Evolutionary conservation across 495 filamentous ascomycete genomes (phyloP).

Genomic region (Saxispiralis lemnorum): DNA sequence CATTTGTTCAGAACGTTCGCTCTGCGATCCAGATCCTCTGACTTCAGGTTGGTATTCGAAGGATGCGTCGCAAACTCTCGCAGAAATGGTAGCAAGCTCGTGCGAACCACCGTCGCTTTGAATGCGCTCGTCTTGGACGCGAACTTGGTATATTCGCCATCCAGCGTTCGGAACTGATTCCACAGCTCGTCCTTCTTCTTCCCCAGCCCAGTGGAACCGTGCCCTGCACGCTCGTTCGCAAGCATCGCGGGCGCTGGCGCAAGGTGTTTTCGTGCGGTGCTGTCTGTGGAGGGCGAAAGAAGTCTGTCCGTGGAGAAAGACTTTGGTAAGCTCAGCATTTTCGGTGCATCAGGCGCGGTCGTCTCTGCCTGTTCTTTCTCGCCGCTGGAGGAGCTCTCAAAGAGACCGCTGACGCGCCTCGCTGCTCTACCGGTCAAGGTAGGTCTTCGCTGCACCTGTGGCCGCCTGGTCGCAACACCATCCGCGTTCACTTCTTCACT

Average conservation of each 20-base stretch:
- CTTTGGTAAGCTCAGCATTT: slow-evolving; percentile 34
- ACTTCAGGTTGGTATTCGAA: slow-evolving; percentile 45
- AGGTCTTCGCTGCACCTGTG: neutral
- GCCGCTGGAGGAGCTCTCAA: neutral
- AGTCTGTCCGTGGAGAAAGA: slow-evolving; percentile 44
- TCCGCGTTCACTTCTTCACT: slow-evolving; percentile 4
- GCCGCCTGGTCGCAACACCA: neutral
- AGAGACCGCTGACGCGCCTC: neutral
- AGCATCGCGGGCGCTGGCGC: slow-evolving; percentile 36
- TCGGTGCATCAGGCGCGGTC: neutral
- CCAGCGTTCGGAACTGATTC: slow-evolving; percentile 63
- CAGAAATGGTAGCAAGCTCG: slow-evolving; percentile 70
- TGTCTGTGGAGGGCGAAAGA: slow-evolving; percentile 24
- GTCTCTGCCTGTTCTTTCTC: neutral
- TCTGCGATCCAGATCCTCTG: slow-evolving; percentile 77
- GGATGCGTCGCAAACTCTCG: slow-evolving; percentile 50
- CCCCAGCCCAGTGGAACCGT: slow-evolving; percentile 3
- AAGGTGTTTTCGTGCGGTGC: slow-evolving; percentile 30
- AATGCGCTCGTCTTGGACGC: slow-evolving; percentile 57
- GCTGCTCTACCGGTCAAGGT: neutral
- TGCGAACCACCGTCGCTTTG: slow-evolving; percentile 65
- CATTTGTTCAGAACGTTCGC: slow-evolving; percentile 77
- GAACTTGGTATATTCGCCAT: slow-evolving; percentile 58
- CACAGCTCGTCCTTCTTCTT: slow-evolving; percentile 74
- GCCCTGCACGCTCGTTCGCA: slow-evolving; percentile 24